phyloP scores from a whole-genome alignment of 1,284 basidiomycete genomes.

The Crepidotus sp. region DNA sequence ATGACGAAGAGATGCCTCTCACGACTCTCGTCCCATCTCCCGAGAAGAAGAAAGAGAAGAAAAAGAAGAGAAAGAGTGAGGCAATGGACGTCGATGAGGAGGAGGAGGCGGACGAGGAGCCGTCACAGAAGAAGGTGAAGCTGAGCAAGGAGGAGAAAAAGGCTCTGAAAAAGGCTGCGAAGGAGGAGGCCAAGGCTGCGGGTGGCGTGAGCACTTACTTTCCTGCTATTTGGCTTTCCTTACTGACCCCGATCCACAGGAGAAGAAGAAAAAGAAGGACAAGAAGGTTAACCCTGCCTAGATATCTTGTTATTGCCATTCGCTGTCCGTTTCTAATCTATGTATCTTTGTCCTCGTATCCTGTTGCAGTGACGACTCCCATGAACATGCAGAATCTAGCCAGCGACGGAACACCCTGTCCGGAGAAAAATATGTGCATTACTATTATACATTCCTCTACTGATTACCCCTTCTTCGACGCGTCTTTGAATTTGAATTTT shows the following conservation, averaged over 20 bases:
- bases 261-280: slow-evolving; percentile 13
- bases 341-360: not conserved
- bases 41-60: slow-evolving; percentile 48
- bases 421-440: too few relatives aligned
- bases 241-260: not conserved
- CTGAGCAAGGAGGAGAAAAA: slow-evolving; percentile 79
- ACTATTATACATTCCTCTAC: too few relatives aligned
- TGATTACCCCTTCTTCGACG: slow-evolving; percentile 13
- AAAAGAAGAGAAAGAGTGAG: slow-evolving; percentile 55
- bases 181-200: slow-evolving; percentile 32
- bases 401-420: too few relatives aligned
- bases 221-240: not conserved
- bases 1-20: slow-evolving; percentile 57
- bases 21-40: slow-evolving; percentile 48
- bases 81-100: slow-evolving; percentile 54
- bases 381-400: too few relatives aligned
- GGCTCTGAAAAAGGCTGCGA: slow-evolving; percentile 59
- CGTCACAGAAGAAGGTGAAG: slow-evolving; percentile 62
- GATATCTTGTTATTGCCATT: not conserved
- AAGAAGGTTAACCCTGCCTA: not conserved
- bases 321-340: not conserved
- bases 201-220: slow-evolving; percentile 22
- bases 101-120: slow-evolving; percentile 37
- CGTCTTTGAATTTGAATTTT: slow-evolving; percentile 19
- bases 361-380: too few relatives aligned